Percentiles rank a stretch among this genome's conserved stretches.
Conservation (phyloP, 345 rosid species). For the Stellera chamaejasme region DNA sequence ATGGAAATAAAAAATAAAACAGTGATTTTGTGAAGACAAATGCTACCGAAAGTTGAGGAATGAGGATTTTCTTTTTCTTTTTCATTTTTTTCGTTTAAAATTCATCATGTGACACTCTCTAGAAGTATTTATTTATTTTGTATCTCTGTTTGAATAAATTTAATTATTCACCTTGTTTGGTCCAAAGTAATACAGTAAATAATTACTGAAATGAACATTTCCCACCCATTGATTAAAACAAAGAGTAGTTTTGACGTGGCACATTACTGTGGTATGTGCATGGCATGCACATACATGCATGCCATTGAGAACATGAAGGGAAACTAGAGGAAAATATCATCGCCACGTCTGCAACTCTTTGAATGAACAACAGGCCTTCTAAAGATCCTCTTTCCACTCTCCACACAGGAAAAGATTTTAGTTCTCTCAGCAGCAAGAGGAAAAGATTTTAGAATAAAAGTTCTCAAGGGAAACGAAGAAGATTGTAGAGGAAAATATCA, state of each 20-base stretch:
- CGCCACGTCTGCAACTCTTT: background rate
- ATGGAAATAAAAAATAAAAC: too few relatives aligned
- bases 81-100: too few relatives aligned
- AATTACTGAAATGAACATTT: background rate
- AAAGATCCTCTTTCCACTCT: constrained; percentile 1
- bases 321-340: constrained; percentile 1
- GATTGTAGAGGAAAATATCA: background rate
- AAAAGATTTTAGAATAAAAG: background rate
- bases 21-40: too few relatives aligned
- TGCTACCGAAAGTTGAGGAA: too few relatives aligned
- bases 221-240: background rate
- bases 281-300: background rate
- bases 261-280: background rate
- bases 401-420: background rate
- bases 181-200: background rate
- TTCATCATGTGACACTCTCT: too few relatives aligned
- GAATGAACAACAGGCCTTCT: background rate
- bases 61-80: too few relatives aligned
- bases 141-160: too few relatives aligned
- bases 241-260: background rate
- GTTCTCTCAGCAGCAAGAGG: background rate
- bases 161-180: background rate
- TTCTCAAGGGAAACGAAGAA: background rate
- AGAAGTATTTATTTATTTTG: too few relatives aligned
- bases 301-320: background rate